Percentiles rank a stretch among this genome's conserved stretches.
Conservation (phyloP, 202 grass and related monocot species). For the Zizania palustris region DNA sequence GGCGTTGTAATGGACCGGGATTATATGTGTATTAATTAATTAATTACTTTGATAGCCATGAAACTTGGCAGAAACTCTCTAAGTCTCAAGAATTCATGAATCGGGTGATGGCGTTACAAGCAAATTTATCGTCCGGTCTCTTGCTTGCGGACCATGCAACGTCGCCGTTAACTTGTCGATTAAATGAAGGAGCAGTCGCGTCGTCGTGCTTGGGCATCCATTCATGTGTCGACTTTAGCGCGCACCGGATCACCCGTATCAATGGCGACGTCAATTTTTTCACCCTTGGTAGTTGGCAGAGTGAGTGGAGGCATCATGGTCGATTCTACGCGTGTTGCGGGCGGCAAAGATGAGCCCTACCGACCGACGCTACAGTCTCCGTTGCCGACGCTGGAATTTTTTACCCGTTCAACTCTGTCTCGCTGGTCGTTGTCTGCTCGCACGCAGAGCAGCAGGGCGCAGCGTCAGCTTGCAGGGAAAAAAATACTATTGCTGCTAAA, state of each 20-base stretch:
- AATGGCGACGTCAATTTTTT: constrained; percentile 5
- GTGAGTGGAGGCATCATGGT: constrained; percentile 11
- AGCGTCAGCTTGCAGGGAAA: neutral
- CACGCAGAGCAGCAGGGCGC: neutral
- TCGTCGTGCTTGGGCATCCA: neutral
- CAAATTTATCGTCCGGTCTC: no score
- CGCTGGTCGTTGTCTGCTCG: no score
- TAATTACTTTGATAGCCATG: constrained; percentile 28
- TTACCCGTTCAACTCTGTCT: neutral
- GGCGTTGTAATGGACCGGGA: constrained; percentile 52
- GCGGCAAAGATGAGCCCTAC: neutral
- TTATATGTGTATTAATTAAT: constrained; percentile 31
- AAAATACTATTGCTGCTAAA: no score
- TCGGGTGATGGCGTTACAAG: no score
- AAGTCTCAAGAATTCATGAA: no score
- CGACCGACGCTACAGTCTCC: neutral
- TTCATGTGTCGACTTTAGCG: constrained; percentile 12
- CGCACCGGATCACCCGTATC: neutral
- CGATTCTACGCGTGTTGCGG: constrained; percentile 33
- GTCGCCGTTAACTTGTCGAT: no score
- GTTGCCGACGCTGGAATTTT: constrained; percentile 36
- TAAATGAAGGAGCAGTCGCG: neutral
- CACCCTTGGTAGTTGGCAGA: constrained; percentile 6
- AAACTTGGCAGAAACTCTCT: neutral
- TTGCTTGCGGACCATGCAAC: no score